Percentiles rank a stretch among this genome's conserved stretches.
phyloP scores from a whole-genome alignment of 2,329 filamentous ascomycete species.

The Sodiomyces alkalinus region DNA sequence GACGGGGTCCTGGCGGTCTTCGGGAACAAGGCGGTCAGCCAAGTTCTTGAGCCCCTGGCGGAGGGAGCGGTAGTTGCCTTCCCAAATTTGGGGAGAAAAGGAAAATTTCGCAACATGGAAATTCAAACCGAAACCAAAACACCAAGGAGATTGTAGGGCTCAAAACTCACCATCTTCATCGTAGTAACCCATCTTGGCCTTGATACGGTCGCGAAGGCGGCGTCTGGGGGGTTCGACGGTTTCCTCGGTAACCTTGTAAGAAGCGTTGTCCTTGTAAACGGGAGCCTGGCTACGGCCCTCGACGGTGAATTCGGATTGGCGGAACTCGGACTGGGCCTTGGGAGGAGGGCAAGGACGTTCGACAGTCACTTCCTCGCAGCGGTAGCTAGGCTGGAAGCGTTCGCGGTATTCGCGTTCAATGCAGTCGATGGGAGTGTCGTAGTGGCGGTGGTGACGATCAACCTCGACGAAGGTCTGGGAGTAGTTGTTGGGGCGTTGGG shows the following conservation, averaged over 20 bases:
- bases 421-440: conserved; percentile 40
- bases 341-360: conserved; percentile 20
- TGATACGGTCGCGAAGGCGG: conserved; percentile 19
- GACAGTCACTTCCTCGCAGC: conserved; percentile 20
- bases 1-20: conserved; percentile 26
- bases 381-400: conserved; percentile 37
- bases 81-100: not conserved
- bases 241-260: conserved; percentile 42
- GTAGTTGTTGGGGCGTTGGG: conserved; percentile 25
- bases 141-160: conserved; percentile 1
- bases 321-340: conserved; percentile 15
- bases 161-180: conserved; percentile 40
- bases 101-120: too few relatives aligned
- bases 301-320: conserved; percentile 19
- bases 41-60: conserved; percentile 40
- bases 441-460: conserved; percentile 35
- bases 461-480: conserved; percentile 52
- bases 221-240: conserved; percentile 41
- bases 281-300: conserved; percentile 24
- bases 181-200: conserved; percentile 51
- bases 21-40: conserved; percentile 35
- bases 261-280: conserved; percentile 36
- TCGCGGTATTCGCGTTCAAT: conserved; percentile 53
- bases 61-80: conserved; percentile 45
- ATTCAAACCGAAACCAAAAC: too few relatives aligned